Conservation (phyloP, 2,329 filamentous ascomycete species). For the Colletotrichum camelliae region DNA sequence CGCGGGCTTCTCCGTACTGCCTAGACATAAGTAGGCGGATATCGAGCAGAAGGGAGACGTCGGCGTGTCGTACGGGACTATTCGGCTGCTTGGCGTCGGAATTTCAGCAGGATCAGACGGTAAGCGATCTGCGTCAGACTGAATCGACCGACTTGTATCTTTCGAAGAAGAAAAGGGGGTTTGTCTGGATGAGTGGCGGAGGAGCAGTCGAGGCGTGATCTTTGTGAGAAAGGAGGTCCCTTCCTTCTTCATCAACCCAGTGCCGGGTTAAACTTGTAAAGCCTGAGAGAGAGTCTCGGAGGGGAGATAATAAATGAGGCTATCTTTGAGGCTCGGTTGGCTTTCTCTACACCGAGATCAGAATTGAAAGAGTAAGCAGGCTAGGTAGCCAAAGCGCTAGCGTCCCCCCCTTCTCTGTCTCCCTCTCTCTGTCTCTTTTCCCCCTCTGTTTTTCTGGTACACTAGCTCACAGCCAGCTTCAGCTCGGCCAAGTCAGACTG, state of each 20-base stretch:
- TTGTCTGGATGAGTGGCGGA: neutral
- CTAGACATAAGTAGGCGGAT: constrained; percentile 17
- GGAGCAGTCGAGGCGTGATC: neutral
- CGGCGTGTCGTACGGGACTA: neutral
- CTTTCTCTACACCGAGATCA: neutral
- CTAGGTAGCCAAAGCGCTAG: neutral
- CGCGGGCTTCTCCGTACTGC: constrained; percentile 35
- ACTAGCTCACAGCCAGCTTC: neutral
- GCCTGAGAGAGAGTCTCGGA: neutral
- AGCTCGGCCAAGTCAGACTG: neutral
- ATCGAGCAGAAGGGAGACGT: neutral
- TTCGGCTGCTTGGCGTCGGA: neutral
- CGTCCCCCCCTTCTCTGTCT: neutral
- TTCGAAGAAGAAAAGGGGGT: neutral
- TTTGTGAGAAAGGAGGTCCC: neutral
- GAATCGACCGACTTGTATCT: neutral
- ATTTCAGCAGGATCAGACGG: neutral
- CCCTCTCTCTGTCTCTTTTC: neutral
- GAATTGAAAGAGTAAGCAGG: neutral
- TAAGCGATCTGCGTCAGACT: neutral
- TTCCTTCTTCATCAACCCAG: neutral
- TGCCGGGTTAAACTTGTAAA: neutral
- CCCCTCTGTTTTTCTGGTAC: neutral
- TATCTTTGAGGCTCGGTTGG: neutral
- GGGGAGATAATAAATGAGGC: neutral